Base-by-base conservation (phyloP, 345 rosid genomes). In the Bretschneidera sinensis region DNA sequence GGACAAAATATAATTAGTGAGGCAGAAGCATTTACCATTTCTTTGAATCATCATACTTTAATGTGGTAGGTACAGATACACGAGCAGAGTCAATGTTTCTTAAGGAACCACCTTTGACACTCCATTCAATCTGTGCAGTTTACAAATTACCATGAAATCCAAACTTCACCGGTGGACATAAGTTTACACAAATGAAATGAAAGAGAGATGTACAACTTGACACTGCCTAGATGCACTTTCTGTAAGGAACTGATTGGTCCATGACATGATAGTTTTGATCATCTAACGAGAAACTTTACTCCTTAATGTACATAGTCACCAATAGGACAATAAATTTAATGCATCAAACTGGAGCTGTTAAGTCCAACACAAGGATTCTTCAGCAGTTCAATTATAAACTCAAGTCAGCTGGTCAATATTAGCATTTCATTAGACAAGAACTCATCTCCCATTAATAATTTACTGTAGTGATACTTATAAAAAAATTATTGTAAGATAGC, bases 51-150 rank as follows among this genome's bases (percentile, higher is more conserved):
- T 94, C 91, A 45, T 84, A 88, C 58, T 43, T 80, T 60, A 94
- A 79, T 19, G 92, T 88, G 48, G 89, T 18, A 33, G 97, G 96
- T 63, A 94, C 71, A 51, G 99, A 94, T 66, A 90, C 72, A 61
- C 96, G 91, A 63, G 97, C 99, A 69, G 97, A 90, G 61, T 90
- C 95, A n/a, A 83, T 68, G 74, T 94, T 94, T 71, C 96, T 79
- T 59, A 89, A 60, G 48, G 92, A 73, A 63, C 95, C 97, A 76
- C 97, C 96, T 76, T 74, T 85, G 53, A 90, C 82, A 71, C 83
- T 90, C 87, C 90, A 90, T 63, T 87, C 97, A 78, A 94, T 81
- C 99, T 94, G 79, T 62, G 33, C 0, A 53, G 14, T 21, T 67
- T 47, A 50, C 35, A 61, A 21, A 56, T 47, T 22, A 35, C 43